phyloP scores from a whole-genome alignment of 305 asterid species.

The Rubia balearica region DNA sequence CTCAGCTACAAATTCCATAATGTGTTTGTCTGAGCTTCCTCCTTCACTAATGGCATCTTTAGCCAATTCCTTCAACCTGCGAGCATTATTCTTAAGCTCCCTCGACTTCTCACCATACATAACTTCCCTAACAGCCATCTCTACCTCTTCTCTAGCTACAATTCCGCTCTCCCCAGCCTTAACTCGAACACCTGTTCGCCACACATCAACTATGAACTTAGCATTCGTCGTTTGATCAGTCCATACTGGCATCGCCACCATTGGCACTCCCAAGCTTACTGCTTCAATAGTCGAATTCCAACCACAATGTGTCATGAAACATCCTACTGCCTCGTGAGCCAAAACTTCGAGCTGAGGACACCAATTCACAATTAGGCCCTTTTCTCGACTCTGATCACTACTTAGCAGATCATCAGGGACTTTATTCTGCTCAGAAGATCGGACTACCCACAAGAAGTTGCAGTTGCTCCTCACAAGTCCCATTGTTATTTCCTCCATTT shows the following conservation, averaged over 20 bases:
- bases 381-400: conserved; percentile 15
- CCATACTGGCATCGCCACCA: conserved; percentile 35
- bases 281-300: conserved; percentile 55
- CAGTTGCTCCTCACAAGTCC: conserved; percentile 35
- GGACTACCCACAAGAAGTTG: conserved; percentile 51
- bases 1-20: conserved; percentile 34
- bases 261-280: conserved; percentile 43
- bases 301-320: conserved; percentile 54
- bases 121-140: conserved; percentile 26
- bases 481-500: conserved; percentile 44
- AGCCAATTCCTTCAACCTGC: conserved; percentile 46
- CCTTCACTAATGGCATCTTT: conserved; percentile 41
- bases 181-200: conserved; percentile 33
- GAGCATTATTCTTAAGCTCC: conserved; percentile 33
- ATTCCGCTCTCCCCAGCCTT: conserved; percentile 21
- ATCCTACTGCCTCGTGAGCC: conserved; percentile 36
- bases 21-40: conserved; percentile 42
- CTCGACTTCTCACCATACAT: conserved; percentile 32
- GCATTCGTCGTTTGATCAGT: conserved; percentile 41
- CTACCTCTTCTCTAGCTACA: conserved; percentile 39
- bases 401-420: conserved; percentile 30
- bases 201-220: conserved; percentile 42
- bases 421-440: conserved; percentile 36
- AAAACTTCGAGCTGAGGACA: conserved; percentile 45
- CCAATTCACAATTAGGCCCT: conserved; percentile 43